A percentile compares a stretch with the other conserved stretches of the same genome.
phyloP scores from a whole-genome alignment of 2,329 filamentous ascomycete species.

The Microcyclospora pomicola region DNA sequence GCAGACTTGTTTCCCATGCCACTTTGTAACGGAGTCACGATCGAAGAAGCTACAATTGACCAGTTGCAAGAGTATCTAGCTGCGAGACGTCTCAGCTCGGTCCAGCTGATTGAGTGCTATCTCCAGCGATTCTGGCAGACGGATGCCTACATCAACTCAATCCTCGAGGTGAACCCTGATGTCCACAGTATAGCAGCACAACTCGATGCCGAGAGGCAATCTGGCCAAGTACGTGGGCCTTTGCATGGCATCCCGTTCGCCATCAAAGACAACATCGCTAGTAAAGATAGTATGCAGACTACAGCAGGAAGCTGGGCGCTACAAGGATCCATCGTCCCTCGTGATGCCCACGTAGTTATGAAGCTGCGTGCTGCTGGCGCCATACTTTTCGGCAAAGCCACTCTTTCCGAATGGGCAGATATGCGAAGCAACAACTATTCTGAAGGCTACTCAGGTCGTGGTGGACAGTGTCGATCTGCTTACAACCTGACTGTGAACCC shows the following conservation, averaged over 20 bases:
- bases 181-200: constrained; percentile 45
- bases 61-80: constrained; percentile 47
- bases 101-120: constrained; percentile 50
- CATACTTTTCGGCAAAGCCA: constrained; percentile 56
- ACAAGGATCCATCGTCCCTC: constrained; percentile 49
- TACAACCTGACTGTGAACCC: constrained; percentile 58
- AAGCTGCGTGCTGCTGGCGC: constrained; percentile 52
- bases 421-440: constrained; percentile 56
- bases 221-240: constrained; percentile 45
- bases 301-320: constrained; percentile 58
- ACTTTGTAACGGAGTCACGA: constrained; percentile 42
- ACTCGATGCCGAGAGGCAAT: constrained; percentile 46
- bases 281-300: constrained; percentile 57
- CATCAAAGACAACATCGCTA: constrained; percentile 61
- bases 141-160: constrained; percentile 48
- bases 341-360: constrained; percentile 52
- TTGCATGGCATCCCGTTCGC: constrained; percentile 65
- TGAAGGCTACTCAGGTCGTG: constrained; percentile 51
- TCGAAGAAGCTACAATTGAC: constrained; percentile 59
- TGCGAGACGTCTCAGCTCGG: constrained; percentile 41
- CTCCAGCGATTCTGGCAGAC: constrained; percentile 47
- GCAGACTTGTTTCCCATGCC: constrained; percentile 47
- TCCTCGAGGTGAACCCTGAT: constrained; percentile 58
- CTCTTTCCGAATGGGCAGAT: constrained; percentile 60
- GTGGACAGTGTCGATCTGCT: constrained; percentile 49